phyloP scores from a whole-genome alignment of 352 stramenopile species.

The Phytophthora foliorum region DNA sequence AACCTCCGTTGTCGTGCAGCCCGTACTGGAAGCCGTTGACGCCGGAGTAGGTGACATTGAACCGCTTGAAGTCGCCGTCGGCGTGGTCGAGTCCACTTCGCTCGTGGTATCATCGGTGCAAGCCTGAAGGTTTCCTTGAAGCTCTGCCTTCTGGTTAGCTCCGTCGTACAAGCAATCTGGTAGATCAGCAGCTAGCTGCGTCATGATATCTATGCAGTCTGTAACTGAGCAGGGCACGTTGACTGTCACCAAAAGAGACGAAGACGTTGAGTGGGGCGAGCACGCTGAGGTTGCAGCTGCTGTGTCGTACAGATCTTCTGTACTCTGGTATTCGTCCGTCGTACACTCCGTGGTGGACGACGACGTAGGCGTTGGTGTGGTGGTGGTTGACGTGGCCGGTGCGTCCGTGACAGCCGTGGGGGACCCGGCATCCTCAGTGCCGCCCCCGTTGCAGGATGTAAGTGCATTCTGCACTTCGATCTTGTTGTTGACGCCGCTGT shows the following conservation, averaged over 20 bases:
- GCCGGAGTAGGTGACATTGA: constrained; percentile 8
- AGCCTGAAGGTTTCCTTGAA: constrained; percentile 16
- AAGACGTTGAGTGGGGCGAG: constrained; percentile 23
- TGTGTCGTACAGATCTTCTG: constrained; percentile 22
- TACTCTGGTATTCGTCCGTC: constrained; percentile 19
- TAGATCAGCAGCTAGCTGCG: constrained; percentile 17
- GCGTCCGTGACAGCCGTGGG: constrained; percentile 9
- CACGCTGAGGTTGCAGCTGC: constrained; percentile 29
- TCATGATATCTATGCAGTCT: constrained; percentile 22
- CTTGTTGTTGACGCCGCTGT: constrained; percentile 38
- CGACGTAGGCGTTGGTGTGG: constrained; percentile 15
- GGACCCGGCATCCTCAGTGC: constrained; percentile 8
- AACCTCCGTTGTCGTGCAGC: constrained; percentile 27
- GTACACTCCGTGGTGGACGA: constrained; percentile 31
- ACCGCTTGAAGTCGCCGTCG: constrained; percentile 1
- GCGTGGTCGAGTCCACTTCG: constrained; percentile 13
- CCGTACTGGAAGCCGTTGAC: constrained; percentile 24
- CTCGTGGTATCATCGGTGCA: constrained; percentile 20
- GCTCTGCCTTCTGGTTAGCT: constrained; percentile 28
- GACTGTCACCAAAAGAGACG: constrained; percentile 17
- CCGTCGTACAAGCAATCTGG: constrained; percentile 36
- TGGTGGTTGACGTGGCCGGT: constrained; percentile 2
- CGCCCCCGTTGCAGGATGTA: constrained; percentile 16
- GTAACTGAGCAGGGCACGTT: constrained; percentile 32
- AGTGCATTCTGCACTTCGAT: constrained; percentile 25